A percentile compares a stretch with the other conserved stretches of the same genome.
These are phyloP conservation scores for Carex myosuroides DNA, from an alignment of 176 grass and related monocot genomes.

Conservation along the genomic window DNA sequence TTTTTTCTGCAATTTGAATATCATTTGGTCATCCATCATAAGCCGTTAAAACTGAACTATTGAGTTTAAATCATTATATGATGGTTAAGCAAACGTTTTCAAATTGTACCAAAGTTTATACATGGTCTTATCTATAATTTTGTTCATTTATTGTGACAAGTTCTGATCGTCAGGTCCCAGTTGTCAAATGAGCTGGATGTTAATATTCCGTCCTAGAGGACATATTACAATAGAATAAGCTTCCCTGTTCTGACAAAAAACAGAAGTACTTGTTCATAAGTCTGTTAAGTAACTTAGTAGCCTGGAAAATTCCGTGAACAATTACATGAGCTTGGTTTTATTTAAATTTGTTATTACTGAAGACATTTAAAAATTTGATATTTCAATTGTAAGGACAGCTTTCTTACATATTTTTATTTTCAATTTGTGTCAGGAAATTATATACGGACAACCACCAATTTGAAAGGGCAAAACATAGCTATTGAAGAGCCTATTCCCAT, in stretches of 20 bases:
- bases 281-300: neutral
- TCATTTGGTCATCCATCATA: neutral
- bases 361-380: neutral
- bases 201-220: neutral
- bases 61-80: neutral
- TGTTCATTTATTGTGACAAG: neutral
- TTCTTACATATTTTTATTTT: neutral
- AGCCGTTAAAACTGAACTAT: neutral
- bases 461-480: neutral
- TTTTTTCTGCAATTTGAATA: neutral
- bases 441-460: conserved; percentile 17
- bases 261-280: neutral
- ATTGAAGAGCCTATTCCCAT: conserved; percentile 2
- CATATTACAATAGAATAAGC: neutral
- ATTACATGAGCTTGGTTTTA: neutral
- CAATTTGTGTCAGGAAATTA: conserved; percentile 4
- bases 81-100: neutral
- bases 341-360: neutral
- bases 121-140: neutral
- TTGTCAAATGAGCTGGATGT: neutral
- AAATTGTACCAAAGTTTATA: neutral
- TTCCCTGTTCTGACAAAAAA: neutral
- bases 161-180: neutral
- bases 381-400: neutral
- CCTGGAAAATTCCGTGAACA: neutral